Percentiles rank a stretch among this genome's conserved stretches.
phyloP scores from a whole-genome alignment of 768 basidiomycete species.

The Suillus subalutaceus region DNA sequence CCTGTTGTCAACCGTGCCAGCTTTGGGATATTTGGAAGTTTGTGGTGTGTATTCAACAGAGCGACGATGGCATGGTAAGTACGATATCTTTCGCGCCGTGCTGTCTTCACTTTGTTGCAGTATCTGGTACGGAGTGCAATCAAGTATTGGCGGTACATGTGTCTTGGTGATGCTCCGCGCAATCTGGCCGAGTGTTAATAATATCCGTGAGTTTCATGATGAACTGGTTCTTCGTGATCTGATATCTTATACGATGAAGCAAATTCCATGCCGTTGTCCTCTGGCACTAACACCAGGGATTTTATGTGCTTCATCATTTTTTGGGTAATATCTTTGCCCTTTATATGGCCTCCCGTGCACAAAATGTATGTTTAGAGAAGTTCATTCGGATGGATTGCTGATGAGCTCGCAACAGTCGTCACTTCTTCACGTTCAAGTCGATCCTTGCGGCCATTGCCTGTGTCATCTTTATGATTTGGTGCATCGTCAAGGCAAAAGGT shows the following conservation, averaged over 20 bases:
- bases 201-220: constrained; percentile 48
- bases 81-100: constrained; percentile 20
- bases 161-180: constrained; percentile 67
- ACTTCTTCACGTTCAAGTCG: constrained; percentile 75
- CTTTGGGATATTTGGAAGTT: constrained; percentile 70
- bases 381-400: constrained; percentile 6
- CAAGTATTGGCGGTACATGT: constrained; percentile 75
- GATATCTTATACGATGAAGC: constrained; percentile 32
- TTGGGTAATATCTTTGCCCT: constrained; percentile 74
- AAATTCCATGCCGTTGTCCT: constrained; percentile 63
- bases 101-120: constrained; percentile 29
- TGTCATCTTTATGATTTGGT: constrained; percentile 71
- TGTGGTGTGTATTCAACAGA: constrained; percentile 75
- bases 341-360: constrained; percentile 79
- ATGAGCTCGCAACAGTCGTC: constrained; percentile 43
- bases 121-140: constrained; percentile 72
- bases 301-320: constrained; percentile 82
- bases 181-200: constrained; percentile 69
- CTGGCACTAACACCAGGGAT: constrained; percentile 68
- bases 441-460: constrained; percentile 66
- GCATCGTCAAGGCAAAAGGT: constrained; percentile 71
- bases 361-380: constrained; percentile 51
- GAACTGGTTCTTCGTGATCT: constrained; percentile 1
- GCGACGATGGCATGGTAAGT: constrained; percentile 66
- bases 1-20: constrained; percentile 67